phyloP scores from a whole-genome alignment of 139 green algal genomes.

The Micromonas commoda region DNA sequence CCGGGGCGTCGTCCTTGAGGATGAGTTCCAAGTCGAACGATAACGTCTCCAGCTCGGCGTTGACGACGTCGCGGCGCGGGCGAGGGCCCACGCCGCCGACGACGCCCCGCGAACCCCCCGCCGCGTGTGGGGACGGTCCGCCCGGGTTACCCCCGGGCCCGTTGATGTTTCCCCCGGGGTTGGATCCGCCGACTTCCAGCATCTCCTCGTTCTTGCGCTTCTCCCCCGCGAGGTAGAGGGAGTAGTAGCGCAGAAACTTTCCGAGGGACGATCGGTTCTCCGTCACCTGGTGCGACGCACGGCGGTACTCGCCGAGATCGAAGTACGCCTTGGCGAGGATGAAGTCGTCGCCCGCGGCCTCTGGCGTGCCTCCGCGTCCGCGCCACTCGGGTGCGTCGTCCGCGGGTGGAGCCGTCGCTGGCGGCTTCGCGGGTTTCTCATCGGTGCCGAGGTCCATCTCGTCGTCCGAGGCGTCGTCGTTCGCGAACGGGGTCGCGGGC shows the following conservation, averaged over 20 bases:
- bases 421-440: not conserved
- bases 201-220: slow-evolving; percentile 74
- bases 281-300: slow-evolving; percentile 57
- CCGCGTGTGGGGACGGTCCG: too few relatives aligned
- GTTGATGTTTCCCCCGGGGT: too few relatives aligned
- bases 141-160: too few relatives aligned
- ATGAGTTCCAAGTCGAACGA: not conserved
- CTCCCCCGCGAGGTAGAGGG: slow-evolving; percentile 74
- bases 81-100: not conserved
- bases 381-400: not conserved
- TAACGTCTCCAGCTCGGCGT: slow-evolving; percentile 55
- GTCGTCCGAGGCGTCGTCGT: slow-evolving; percentile 13
- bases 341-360: slow-evolving; percentile 30
- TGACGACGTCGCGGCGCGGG: slow-evolving; percentile 33
- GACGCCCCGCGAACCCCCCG: too few relatives aligned
- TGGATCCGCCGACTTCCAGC: slow-evolving; percentile 49
- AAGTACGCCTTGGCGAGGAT: slow-evolving; percentile 33
- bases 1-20: not conserved
- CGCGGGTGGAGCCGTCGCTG: not conserved
- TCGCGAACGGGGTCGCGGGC: not conserved
- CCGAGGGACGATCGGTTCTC: slow-evolving; percentile 35
- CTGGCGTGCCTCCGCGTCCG: slow-evolving; percentile 8
- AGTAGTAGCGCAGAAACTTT: slow-evolving; percentile 74
- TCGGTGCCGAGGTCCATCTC: not conserved
- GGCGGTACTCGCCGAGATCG: slow-evolving; percentile 67